Conservation (phyloP, 2,329 filamentous ascomycete genomes). For the Chaetomiaceae sp. region DNA sequence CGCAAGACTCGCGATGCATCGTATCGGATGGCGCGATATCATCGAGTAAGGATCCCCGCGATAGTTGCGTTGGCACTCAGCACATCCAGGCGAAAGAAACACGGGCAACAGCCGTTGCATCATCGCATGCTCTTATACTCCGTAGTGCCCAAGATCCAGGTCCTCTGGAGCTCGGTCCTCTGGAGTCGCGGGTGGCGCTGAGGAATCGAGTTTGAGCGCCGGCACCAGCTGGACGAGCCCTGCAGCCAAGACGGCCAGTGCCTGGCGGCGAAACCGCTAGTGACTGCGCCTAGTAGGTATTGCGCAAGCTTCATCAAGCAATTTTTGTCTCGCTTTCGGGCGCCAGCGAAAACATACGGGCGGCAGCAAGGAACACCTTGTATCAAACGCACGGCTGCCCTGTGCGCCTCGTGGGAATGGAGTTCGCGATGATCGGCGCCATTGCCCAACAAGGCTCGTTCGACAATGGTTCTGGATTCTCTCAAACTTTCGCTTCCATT, state of each 20-base stretch:
- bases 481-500: not conserved
- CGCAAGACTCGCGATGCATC: no score
- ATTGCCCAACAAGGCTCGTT: not conserved
- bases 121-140: no score
- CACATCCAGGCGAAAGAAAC: no score
- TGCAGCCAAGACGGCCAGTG: not conserved
- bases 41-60: no score
- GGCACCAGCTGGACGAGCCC: constrained; percentile 5
- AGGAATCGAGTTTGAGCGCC: not conserved
- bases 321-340: not conserved
- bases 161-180: no score
- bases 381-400: not conserved
- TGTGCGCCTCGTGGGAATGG: constrained; percentile 1
- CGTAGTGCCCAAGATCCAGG: no score
- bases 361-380: not conserved
- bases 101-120: no score
- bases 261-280: not conserved
- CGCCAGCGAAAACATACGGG: not conserved
- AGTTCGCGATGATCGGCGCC: not conserved
- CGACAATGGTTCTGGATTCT: not conserved
- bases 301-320: no score
- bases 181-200: not conserved
- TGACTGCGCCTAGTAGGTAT: not conserved
- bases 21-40: no score
- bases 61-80: no score